Base-by-base conservation (phyloP, 192 early-diverging fungal genomes). In the Chytriomyces sp. region DNA sequence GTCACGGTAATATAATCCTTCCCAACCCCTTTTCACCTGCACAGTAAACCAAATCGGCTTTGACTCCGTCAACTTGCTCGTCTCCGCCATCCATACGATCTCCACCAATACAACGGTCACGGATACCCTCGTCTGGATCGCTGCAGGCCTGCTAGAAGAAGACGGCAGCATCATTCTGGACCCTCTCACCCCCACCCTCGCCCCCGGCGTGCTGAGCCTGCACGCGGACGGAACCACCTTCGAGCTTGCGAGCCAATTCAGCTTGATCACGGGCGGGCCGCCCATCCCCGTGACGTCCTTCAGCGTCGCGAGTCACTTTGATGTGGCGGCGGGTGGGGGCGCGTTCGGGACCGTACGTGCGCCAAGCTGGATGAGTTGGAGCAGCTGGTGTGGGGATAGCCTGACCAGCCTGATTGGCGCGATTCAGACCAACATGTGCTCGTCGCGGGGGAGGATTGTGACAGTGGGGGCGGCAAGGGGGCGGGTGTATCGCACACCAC, bases 391-490 rank as follows among this genome's bases (percentile, higher is more conserved):
- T 52, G 66, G 66, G 12, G 66, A 68, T 36, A 68, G 66, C n/a
- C 28, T 68, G 8, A 55, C 26, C n/a, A 55, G 52, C 19, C 36
- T 68, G 44, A 53, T 68, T 56, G 66, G 66, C 3, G 66, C 66
- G 66, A 68, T 68, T 37, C 66, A 68, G 28, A 68, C 66, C 8
- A 68, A 68, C 52, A 68, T 68, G 66, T 68, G 66, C 34, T 32
- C 26, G 31, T 33, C 40, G 10, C 44, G 66, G 14, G 66, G 66
- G 4, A 14, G 66, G 66, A 68, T 68, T 56, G 66, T 68, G 2
- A 55, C 66, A 3, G 66, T 68, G 14, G 66, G 66, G 12, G 66
- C 66, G 19, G 66, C 32, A 31, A 17, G 66, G 12, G 66, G 66
- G 33, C 4, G 66, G 22, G n/a, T 68, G 3, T 68, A 68, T 56